Evolutionary conservation across 306 rosid genomes (phyloP), one percentile per base, ranked within the genome.

Genomic region (Cucumis cinereus): DNA sequence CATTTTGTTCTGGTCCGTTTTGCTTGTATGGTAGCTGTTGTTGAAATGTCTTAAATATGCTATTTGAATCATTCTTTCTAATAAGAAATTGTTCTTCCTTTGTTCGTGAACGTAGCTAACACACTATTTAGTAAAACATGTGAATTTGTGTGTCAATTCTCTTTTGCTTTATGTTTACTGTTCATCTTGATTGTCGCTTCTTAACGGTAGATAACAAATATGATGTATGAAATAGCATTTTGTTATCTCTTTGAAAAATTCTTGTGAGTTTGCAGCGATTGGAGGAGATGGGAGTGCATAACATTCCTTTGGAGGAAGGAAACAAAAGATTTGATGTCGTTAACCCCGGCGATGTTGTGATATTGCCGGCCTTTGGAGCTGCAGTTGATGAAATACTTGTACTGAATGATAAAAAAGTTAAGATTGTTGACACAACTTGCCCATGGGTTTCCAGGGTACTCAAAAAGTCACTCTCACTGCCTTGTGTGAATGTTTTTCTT

Each of bases 361-460:
- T 93, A 80, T 86, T 93, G 90, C 98, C 98, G 52, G 97, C 98
- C 75, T 93, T 93, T 75, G 98, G 98, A 62, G 98, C 98, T 19
- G 94, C 88, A 15, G 97, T 93, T 61, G 98, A 93, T 66, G 98
- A 93, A 84, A 91, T 93, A 96, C 78, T 91, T 87, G 58, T 82
- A 64, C 81, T 93, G 86, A 90, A 83, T 55, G 92, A 86, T 26
- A 90, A 87, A 81, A 81, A 84, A 59, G 94, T 91, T 53, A 96
- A 89, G 79, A 91, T 93, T 61, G 97, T 93, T 75, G 98, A 93
- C 80, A 93, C 98, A 50, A 91, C 97, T 82, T 93, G 98, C 73
- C 97, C 97, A 13, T 91, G 98, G 98, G 98, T 93, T 75, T 85
- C 98, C 23, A 93, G 91, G 98, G 98, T 93, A 76, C 19, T 15